phyloP scores from a whole-genome alignment of 2,329 filamentous ascomycete genomes.

The Colletotrichum aenigma region DNA sequence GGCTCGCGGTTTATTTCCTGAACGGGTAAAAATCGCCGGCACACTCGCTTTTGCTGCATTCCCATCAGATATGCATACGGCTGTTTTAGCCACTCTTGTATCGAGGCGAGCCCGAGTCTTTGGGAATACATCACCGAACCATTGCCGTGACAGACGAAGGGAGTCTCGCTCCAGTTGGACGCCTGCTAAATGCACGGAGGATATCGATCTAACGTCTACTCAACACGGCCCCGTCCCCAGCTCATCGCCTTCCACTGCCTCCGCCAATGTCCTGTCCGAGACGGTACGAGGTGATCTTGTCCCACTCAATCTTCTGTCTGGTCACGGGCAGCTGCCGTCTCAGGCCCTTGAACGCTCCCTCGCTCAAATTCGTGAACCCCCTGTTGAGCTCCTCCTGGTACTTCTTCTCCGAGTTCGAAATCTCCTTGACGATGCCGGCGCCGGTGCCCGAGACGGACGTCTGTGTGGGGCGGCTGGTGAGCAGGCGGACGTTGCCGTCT shows the following conservation, averaged over 20 bases:
- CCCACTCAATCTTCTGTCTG: slow-evolving; percentile 99
- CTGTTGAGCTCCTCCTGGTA: slow-evolving; percentile 97
- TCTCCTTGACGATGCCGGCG: slow-evolving; percentile 75
- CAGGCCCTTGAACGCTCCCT: slow-evolving; percentile 93
- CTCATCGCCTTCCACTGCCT: slow-evolving; percentile 60
- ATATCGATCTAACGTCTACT: neutral
- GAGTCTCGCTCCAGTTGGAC: neutral
- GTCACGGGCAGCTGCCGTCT: slow-evolving; percentile 94
- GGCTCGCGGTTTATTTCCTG: neutral
- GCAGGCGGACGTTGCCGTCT: slow-evolving; percentile 93
- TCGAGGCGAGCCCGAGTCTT: neutral
- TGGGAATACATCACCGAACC: neutral
- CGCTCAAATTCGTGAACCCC: slow-evolving; percentile 85
- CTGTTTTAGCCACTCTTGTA: neutral
- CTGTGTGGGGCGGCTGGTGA: slow-evolving; percentile 81
- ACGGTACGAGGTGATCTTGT: slow-evolving; percentile 93
- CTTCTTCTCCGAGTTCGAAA: slow-evolving; percentile 81
- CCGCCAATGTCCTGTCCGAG: slow-evolving; percentile 81
- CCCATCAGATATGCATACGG: neutral
- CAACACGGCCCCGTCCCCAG: neutral
- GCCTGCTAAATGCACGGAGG: neutral
- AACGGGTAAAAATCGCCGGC: neutral
- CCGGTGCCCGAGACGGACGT: slow-evolving; percentile 66
- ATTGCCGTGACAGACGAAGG: neutral
- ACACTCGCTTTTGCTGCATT: neutral